Evolutionary conservation across 2,329 filamentous ascomycete genomes (phyloP).

Genomic region (Monosporascus sp.): DNA sequence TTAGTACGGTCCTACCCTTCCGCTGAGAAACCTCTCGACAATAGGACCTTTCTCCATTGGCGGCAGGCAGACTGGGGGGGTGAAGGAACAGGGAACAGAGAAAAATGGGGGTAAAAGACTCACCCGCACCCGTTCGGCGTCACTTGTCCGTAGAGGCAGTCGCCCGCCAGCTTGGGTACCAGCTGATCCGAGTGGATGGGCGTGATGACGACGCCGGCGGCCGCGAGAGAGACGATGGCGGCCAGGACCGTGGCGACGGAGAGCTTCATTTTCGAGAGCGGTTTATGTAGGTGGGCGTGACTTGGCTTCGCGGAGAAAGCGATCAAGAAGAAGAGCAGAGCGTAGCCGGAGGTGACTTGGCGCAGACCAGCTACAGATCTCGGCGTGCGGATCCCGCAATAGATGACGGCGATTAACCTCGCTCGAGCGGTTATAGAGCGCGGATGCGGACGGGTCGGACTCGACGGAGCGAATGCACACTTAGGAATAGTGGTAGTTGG

Average conservation of each 20-base stretch:
- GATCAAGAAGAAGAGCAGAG: no score
- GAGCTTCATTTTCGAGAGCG: conserved; percentile 34
- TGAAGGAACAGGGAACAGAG: neutral
- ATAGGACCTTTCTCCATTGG: neutral
- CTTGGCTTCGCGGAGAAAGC: no score
- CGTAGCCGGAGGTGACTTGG: no score
- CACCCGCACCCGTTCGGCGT: conserved; percentile 55
- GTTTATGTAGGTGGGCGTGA: no score
- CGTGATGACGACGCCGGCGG: conserved; percentile 51
- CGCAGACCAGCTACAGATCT: no score
- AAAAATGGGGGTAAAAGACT: conserved; percentile 18
- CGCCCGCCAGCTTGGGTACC: conserved; percentile 39
- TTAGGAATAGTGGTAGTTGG: no score
- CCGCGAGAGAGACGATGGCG: conserved; percentile 39
- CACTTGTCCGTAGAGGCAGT: conserved; percentile 52
- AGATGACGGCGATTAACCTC: no score
- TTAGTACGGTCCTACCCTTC: neutral
- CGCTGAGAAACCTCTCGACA: no score
- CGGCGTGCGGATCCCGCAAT: no score
- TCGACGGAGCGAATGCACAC: no score
- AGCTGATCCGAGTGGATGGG: conserved; percentile 47
- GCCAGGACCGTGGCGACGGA: conserved; percentile 35
- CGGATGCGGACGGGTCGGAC: no score
- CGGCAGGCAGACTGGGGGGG: neutral
- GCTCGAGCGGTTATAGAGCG: no score